These are phyloP conservation scores for Tylopilus sp. DNA, from an alignment of 768 basidiomycete genomes.

Conservation along the genomic window DNA sequence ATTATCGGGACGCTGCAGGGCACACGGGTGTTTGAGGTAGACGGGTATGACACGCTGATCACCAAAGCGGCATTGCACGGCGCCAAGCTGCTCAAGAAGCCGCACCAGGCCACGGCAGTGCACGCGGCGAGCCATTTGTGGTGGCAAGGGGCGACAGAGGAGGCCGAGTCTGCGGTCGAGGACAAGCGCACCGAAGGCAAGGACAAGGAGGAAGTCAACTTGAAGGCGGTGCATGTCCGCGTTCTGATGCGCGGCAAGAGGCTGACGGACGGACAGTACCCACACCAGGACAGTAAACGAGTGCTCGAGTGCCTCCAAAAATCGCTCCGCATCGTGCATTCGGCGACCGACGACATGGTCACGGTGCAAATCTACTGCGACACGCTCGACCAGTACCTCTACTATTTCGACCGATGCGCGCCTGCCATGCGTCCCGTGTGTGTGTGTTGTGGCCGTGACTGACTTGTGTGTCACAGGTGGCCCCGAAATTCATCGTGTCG, in stretches of 20 bases:
- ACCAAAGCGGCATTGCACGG: constrained; percentile 98
- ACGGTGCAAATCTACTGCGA: constrained; percentile 96
- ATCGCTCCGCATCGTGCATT: constrained; percentile 92
- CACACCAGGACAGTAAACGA: constrained; percentile 93
- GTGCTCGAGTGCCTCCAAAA: constrained; percentile 98
- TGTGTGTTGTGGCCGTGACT: no score
- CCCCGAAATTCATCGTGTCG: constrained; percentile 94
- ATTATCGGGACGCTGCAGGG: constrained; percentile 90
- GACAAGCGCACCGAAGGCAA: constrained; percentile 24
- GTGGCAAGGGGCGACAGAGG: constrained; percentile 80
- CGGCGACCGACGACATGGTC: constrained; percentile 94
- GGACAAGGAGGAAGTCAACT: no score
- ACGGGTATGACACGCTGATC: constrained; percentile 96
- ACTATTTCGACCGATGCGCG: constrained; percentile 92
- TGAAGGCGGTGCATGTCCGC: no score
- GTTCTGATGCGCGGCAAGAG: no score
- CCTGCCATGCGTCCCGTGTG: constrained; percentile 87
- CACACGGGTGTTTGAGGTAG: constrained; percentile 85
- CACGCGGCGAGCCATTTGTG: constrained; percentile 94
- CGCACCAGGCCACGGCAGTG: constrained; percentile 94
- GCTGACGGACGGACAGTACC: no score
- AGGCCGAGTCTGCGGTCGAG: constrained; percentile 32
- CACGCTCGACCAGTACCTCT: constrained; percentile 92
- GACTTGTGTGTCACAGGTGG: constrained; percentile 28
- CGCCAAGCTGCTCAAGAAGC: constrained; percentile 95